A percentile compares a stretch with the other conserved stretches of the same genome.
phyloP scores from a whole-genome alignment of 345 rosid genomes.

The Leavenworthia alabamica region DNA sequence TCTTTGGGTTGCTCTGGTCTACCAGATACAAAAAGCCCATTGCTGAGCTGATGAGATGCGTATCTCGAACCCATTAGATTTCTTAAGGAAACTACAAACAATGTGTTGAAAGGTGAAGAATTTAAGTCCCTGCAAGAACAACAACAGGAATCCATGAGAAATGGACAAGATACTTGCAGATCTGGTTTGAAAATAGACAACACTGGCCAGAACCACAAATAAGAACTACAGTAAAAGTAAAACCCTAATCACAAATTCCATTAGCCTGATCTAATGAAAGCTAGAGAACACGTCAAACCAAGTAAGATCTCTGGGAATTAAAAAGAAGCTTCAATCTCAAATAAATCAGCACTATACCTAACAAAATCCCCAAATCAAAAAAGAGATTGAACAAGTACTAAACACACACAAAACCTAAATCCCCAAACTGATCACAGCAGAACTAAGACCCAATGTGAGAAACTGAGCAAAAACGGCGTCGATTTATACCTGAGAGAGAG shows the following conservation, averaged over 20 bases:
- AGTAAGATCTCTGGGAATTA: constrained; percentile 13
- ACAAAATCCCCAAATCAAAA: background rate
- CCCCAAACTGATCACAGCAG: constrained; percentile 9
- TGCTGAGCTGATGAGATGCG: constrained; percentile 95
- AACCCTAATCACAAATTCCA: constrained; percentile 11
- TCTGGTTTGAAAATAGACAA: background rate
- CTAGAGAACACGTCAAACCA: background rate
- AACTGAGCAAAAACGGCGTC: background rate
- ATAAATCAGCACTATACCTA: constrained; percentile 8
- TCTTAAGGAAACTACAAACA: constrained; percentile 13
- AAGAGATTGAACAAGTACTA: background rate
- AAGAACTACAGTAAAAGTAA: too few species aligned
- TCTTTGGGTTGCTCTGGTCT: constrained; percentile 97
- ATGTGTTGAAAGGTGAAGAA: background rate
- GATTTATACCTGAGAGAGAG: constrained; percentile 19
- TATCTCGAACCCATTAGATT: constrained; percentile 80
- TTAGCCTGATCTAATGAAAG: background rate
- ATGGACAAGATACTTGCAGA: background rate
- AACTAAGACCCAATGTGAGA: background rate
- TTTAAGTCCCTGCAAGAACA: constrained; percentile 7
- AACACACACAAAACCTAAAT: constrained; percentile 12
- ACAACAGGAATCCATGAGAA: constrained; percentile 6
- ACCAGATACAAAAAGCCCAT: constrained; percentile 95
- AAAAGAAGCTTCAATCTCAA: background rate
- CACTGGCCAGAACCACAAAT: too few species aligned